These are phyloP conservation scores for Apiospora phragmitis DNA, from an alignment of 2,329 filamentous ascomycete genomes.

Conservation along the genomic window DNA sequence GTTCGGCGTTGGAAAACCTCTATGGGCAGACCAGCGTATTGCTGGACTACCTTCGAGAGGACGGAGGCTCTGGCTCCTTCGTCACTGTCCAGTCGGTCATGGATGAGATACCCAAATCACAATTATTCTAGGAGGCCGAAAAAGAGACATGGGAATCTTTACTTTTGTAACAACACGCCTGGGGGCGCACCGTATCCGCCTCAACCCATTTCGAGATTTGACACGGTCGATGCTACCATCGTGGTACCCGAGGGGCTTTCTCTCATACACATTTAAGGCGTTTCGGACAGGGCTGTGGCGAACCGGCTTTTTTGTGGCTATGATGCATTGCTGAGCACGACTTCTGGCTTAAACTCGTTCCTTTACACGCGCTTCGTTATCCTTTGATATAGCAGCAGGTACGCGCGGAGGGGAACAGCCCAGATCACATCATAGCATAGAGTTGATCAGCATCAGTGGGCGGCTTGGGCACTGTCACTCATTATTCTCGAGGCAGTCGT, in stretches of 20 bases:
- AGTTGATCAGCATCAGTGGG: neutral
- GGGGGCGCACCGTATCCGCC: neutral
- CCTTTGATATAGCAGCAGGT: neutral
- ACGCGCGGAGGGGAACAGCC: neutral
- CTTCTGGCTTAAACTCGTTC: neutral
- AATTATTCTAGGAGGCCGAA: slow-evolving; percentile 29
- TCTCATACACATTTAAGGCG: neutral
- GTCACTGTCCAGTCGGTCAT: slow-evolving; percentile 61
- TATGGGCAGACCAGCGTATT: slow-evolving; percentile 85
- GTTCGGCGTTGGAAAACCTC: slow-evolving; percentile 80
- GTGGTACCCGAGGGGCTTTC: neutral
- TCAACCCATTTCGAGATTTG: neutral
- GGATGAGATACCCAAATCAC: slow-evolving; percentile 44
- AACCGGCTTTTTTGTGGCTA: neutral
- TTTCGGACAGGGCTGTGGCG: neutral
- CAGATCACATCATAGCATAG: neutral
- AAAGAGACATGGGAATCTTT: neutral
- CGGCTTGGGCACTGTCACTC: neutral
- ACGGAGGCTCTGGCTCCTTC: slow-evolving; percentile 80
- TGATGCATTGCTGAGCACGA: neutral
- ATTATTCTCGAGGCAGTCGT: neutral
- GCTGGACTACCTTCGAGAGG: slow-evolving; percentile 77
- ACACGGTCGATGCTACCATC: neutral
- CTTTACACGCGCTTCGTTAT: neutral
- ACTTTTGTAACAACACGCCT: neutral